phyloP scores from a whole-genome alignment of 768 basidiomycete species.

The Calocera cornea region DNA sequence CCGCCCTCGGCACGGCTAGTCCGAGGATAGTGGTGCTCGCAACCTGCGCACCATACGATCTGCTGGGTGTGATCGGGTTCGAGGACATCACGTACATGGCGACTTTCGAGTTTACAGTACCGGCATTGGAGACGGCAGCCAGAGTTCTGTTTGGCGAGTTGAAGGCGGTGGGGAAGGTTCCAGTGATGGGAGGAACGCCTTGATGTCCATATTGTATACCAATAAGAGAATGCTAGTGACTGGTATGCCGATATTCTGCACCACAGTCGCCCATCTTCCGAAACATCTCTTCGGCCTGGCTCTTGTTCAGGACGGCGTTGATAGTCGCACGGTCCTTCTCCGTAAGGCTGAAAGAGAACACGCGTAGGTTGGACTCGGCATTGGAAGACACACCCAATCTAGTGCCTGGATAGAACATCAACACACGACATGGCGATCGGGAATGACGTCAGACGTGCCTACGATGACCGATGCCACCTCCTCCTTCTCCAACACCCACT shows the following conservation, averaged over 20 bases:
- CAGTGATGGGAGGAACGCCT: conserved; percentile 16
- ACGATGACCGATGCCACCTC: conserved; percentile 71
- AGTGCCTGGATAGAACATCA: conserved; percentile 34
- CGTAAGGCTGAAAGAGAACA: conserved; percentile 44
- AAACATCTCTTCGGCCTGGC: conserved; percentile 50
- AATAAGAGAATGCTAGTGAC: neutral
- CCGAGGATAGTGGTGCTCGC: conserved; percentile 38
- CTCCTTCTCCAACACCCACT: conserved; percentile 69
- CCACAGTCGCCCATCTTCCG: conserved; percentile 69
- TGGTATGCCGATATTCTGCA: conserved; percentile 55
- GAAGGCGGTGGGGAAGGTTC: conserved; percentile 19
- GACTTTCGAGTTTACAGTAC: conserved; percentile 46
- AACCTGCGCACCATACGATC: conserved; percentile 56
- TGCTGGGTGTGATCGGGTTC: conserved; percentile 21
- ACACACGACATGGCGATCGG: neutral
- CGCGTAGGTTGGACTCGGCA: conserved; percentile 49
- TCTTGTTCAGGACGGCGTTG: conserved; percentile 45
- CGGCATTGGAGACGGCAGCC: conserved; percentile 36
- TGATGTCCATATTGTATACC: neutral
- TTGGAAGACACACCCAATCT: conserved; percentile 67
- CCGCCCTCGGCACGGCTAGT: conserved; percentile 10
- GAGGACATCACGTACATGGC: conserved; percentile 28
- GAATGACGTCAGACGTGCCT: conserved; percentile 30
- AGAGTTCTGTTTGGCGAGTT: conserved; percentile 33
- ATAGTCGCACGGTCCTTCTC: conserved; percentile 47